Percentiles rank a stretch among this genome's conserved stretches.
Conservation (phyloP, 208 protist genomes). For the Borovskyia barvae region DNA sequence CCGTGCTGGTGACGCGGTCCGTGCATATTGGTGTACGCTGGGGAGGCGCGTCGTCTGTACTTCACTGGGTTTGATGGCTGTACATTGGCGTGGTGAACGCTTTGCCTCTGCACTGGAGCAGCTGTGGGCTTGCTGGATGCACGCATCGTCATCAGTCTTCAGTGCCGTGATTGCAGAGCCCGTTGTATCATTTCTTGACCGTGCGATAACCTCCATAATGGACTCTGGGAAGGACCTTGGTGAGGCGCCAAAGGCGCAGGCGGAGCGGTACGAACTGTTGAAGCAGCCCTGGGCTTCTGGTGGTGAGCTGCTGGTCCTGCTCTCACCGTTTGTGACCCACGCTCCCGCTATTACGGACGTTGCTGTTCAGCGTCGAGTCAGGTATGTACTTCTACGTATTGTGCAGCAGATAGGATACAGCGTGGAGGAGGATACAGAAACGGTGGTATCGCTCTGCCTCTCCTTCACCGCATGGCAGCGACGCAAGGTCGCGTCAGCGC, state of each 20-base stretch:
- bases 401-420: slow-evolving; percentile 15
- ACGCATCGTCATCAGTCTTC: slow-evolving; percentile 6
- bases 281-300: slow-evolving; percentile 11
- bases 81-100: slow-evolving; percentile 13
- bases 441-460: slow-evolving; percentile 27
- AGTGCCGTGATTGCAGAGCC: slow-evolving; percentile 13
- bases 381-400: slow-evolving; percentile 11
- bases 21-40: slow-evolving; percentile 17
- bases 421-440: slow-evolving; percentile 23
- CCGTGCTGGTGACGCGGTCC: slow-evolving; percentile 15
- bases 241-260: not conserved
- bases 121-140: slow-evolving; percentile 33
- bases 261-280: not conserved
- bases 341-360: slow-evolving; percentile 13
- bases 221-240: not conserved
- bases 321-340: slow-evolving; percentile 21
- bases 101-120: slow-evolving; percentile 16
- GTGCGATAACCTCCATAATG: not conserved
- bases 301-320: slow-evolving; percentile 20
- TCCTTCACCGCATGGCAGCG: slow-evolving; percentile 20
- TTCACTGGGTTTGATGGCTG: slow-evolving; percentile 17
- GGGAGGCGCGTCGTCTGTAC: slow-evolving; percentile 16
- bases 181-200: slow-evolving; percentile 17
- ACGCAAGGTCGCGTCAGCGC: no score
- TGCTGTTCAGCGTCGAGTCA: slow-evolving; percentile 15